A percentile compares a stretch with the other conserved stretches of the same genome.
Conservation (phyloP, 1,139 yeast genomes). For the Hansenula lynferdii region DNA sequence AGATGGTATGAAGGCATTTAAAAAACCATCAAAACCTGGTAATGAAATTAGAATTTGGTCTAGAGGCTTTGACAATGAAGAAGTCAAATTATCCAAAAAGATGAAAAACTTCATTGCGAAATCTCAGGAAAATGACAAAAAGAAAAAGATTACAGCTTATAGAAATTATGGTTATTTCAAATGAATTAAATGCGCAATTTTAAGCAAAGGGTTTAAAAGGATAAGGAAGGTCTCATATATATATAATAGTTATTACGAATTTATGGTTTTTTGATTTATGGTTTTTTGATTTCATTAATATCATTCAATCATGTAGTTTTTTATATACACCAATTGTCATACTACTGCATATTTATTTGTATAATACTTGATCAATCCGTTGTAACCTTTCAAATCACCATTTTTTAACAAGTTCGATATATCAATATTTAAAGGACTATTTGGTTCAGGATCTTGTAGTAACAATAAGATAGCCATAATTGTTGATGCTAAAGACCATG, state of each 20-base stretch:
- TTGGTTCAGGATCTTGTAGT: slow-evolving; percentile 76
- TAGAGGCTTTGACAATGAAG: not conserved
- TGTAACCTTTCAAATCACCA: slow-evolving; percentile 53
- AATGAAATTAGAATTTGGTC: slow-evolving; percentile 20
- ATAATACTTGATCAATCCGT: slow-evolving; percentile 59
- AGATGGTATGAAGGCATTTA: slow-evolving; percentile 20
- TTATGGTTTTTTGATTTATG: no score
- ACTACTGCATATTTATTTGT: slow-evolving; percentile 36
- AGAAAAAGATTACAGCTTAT: slow-evolving; percentile 1
- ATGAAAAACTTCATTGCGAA: not conserved
- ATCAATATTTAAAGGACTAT: slow-evolving; percentile 81
- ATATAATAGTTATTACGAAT: no score
- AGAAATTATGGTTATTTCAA: not conserved
- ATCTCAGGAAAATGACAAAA: not conserved
- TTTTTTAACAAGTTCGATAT: slow-evolving; percentile 70
- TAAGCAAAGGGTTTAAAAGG: no score
- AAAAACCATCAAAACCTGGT: slow-evolving; percentile 18
- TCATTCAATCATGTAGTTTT: no score
- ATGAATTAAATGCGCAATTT: no score
- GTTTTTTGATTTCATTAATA: not conserved
- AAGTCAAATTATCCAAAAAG: not conserved
- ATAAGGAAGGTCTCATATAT: no score
- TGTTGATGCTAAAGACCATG: slow-evolving; percentile 75
- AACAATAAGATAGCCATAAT: slow-evolving; percentile 67
- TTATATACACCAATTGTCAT: no score